A percentile compares a stretch with the other conserved stretches of the same genome.
phyloP scores from a whole-genome alignment of 2,329 filamentous ascomycete species.

The Monosporascus ibericus region DNA sequence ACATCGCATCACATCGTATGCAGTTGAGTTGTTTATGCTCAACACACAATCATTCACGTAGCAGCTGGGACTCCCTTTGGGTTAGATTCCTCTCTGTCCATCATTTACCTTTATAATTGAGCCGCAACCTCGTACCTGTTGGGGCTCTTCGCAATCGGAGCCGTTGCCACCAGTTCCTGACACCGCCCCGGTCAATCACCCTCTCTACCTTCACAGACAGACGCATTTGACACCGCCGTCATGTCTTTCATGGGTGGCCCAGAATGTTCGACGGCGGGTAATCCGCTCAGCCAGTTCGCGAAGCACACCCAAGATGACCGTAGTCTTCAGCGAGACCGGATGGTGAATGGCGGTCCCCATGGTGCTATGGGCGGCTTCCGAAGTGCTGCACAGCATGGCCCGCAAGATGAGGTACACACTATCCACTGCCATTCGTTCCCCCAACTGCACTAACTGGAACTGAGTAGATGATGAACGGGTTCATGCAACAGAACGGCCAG shows the following conservation, averaged over 20 bases:
- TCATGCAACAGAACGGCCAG: conserved; percentile 71
- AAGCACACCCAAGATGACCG: conserved; percentile 97
- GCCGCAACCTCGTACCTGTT: no score
- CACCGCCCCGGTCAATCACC: conserved; percentile 1
- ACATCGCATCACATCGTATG: no score
- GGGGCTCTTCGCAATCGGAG: no score
- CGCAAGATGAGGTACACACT: conserved; percentile 62
- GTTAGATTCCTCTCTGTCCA: no score
- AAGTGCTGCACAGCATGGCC: conserved; percentile 60
- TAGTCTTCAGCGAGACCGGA: conserved; percentile 83
- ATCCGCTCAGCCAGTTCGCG: conserved; percentile 93
- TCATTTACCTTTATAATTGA: no score
- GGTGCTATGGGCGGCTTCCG: conserved; percentile 72
- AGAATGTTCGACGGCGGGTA: conserved; percentile 93
- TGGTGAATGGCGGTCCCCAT: conserved; percentile 68
- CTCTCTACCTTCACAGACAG: conserved; percentile 4
- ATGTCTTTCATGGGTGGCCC: conserved; percentile 97
- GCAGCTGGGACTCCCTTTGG: no score
- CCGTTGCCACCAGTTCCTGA: not conserved
- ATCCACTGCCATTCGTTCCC: not conserved
- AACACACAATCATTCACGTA: no score
- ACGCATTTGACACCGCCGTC: conserved; percentile 17
- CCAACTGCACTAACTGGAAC: conserved; percentile 18
- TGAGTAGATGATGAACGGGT: conserved; percentile 82
- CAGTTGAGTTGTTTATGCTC: no score